phyloP scores from a whole-genome alignment of 2,329 filamentous ascomycete genomes.

The Tolypocladium ovalisporum region DNA sequence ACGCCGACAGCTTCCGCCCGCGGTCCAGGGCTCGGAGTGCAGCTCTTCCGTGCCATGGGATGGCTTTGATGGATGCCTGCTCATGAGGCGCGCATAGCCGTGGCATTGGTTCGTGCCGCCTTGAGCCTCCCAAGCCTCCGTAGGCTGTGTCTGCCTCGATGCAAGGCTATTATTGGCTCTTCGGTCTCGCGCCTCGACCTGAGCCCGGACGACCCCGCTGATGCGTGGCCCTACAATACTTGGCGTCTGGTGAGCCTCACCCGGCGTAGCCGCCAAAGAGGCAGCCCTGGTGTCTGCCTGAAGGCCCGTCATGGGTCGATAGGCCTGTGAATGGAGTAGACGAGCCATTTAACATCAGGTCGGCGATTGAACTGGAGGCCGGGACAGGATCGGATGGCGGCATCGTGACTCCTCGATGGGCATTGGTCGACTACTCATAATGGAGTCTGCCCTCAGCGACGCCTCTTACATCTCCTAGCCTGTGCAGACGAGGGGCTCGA shows the following conservation, averaged over 20 bases:
- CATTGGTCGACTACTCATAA: not conserved
- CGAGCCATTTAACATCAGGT: not conserved
- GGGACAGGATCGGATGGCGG: not conserved
- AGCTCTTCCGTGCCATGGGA: not conserved
- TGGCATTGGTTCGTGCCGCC: not conserved
- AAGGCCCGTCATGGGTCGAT: not conserved
- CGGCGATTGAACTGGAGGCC: not conserved
- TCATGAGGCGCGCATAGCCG: not conserved
- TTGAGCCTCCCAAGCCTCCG: not conserved
- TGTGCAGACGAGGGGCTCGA: not conserved
- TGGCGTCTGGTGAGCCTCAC: not conserved
- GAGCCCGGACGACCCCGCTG: not conserved
- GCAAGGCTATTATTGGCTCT: not conserved
- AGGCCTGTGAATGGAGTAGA: not conserved
- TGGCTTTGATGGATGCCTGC: not conserved
- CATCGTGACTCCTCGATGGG: not conserved
- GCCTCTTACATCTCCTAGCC: not conserved
- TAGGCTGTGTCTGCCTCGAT: not conserved
- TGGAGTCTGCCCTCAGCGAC: not conserved
- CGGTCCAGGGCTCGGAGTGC: not conserved
- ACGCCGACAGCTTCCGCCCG: not conserved
- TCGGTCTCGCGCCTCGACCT: not conserved
- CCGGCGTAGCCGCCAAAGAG: not conserved
- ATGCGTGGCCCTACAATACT: not conserved
- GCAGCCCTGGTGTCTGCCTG: not conserved